Evolutionary conservation across 306 rosid genomes (phyloP), one percentile per base, ranked within the genome.

Genomic region (Begonia fuchsioides): DNA sequence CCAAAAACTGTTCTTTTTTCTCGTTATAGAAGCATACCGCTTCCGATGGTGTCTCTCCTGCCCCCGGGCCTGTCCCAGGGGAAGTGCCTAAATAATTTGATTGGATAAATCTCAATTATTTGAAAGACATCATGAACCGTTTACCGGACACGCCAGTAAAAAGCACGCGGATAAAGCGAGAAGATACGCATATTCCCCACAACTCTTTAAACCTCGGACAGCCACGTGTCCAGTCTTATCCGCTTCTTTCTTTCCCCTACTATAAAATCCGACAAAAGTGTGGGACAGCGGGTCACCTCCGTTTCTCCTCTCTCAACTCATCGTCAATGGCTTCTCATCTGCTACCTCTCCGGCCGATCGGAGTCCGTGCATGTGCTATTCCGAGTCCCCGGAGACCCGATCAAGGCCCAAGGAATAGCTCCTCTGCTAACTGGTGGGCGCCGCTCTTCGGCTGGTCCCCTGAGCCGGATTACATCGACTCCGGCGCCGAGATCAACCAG

Each of bases 391-490:
- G 69, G 0, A 59, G 38, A 12, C 7, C 81, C 32, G 76, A 70
- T 17, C 47, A 39, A 10, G 53, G 38, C 14, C 72, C 59, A 62
- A 67, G 79, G 38, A 72, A 38, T 66, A 47, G 1, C 13, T 66
- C 83, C 15, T 50, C 78, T 14, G n/a, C 85, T 38, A 76, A 18
- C 65, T 83, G 93, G 95, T 88, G 86, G 95, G 54, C 68, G 40
- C 97, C 95, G 11, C 71, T 83, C 8, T 83, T 88, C 69, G 93
- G 86, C 0, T 72, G 68, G 77, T 83, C 96, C 11, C 51, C 83
- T 35, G 93, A 87, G 14, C 86, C 96, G 1, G 93, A 87, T 66
- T 87, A 87, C 79, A 78, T 87, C 50, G 82, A 71, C 55, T 58
- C 70, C 19, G 44, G 7, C 35, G 54, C 44, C 51, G 68, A 59